phyloP scores from a whole-genome alignment of 257 asterid species.

The Vinca minor region DNA sequence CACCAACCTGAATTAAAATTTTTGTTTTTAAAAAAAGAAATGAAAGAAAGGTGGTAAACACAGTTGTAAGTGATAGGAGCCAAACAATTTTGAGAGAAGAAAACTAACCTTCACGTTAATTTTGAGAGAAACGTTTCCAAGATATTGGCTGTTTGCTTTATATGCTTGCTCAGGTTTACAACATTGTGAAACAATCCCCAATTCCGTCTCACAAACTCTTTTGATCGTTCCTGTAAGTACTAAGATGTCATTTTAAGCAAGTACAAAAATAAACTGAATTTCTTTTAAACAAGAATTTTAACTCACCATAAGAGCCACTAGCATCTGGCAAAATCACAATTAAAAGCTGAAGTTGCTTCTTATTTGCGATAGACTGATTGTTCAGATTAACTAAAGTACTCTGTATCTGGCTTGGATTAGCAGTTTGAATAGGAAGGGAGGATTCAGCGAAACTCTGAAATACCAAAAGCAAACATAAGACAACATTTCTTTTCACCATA shows the following conservation, averaged over 20 bases:
- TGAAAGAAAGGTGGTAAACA: neutral
- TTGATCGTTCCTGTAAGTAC: conserved; percentile 52
- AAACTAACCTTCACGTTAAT: conserved; percentile 70
- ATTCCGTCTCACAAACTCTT: conserved; percentile 62
- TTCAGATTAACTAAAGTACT: conserved; percentile 32
- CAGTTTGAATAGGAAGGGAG: conserved; percentile 24
- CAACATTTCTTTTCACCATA: neutral
- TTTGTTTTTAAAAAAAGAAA: no score
- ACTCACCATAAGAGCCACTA: conserved; percentile 59
- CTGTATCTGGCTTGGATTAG: conserved; percentile 28
- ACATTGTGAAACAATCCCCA: conserved; percentile 87
- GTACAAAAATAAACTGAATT: neutral
- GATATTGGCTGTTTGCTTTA: conserved; percentile 31
- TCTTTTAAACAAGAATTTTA: neutral
- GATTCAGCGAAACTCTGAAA: conserved; percentile 39
- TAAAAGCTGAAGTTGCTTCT: conserved; percentile 45
- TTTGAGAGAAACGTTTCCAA: conserved; percentile 68
- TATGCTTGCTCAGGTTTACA: conserved; percentile 44
- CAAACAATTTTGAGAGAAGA: neutral
- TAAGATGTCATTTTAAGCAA: conserved; percentile 1
- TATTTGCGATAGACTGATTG: conserved; percentile 6
- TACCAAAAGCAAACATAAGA: conserved; percentile 4
- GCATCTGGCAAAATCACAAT: conserved; percentile 60
- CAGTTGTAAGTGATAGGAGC: neutral
- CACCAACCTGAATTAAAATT: conserved; percentile 80